Percentiles rank a stretch among this genome's conserved stretches.
Conservation (phyloP, 495 filamentous ascomycete genomes). For the Emericellopsis terricola region DNA sequence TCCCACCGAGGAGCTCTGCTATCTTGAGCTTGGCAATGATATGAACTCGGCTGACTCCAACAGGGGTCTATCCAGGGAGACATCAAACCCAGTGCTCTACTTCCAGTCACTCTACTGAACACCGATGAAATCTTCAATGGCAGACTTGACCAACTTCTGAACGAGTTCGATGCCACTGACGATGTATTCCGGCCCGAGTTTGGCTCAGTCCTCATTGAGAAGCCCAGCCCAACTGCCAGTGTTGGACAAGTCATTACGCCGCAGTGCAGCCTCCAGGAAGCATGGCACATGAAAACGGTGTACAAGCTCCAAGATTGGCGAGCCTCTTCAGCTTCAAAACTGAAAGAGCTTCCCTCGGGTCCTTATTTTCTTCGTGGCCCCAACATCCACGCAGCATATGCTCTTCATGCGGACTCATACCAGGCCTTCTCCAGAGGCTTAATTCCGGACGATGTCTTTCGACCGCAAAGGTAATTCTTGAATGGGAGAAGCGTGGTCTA, state of each 20-base stretch:
- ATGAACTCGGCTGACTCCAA: too few relatives aligned
- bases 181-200: slow-evolving; percentile 2
- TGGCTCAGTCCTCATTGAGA: slow-evolving; percentile 26
- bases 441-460: slow-evolving; percentile 1
- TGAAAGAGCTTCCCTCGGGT: slow-evolving; percentile 3
- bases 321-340: too few relatives aligned
- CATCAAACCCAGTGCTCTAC: slow-evolving; percentile 4
- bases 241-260: background rate
- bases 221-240: slow-evolving; percentile 1
- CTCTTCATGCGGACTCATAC: slow-evolving; percentile 5
- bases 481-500: background rate
- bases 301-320: too few relatives aligned
- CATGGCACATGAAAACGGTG: too few relatives aligned
- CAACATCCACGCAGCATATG: slow-evolving; percentile 6
- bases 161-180: background rate
- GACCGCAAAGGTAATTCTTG: background rate
- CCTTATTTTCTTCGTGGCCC: slow-evolving; percentile 8
- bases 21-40: too few relatives aligned
- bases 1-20: too few relatives aligned
- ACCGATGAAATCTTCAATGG: background rate
- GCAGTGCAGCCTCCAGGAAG: too few relatives aligned
- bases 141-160: background rate
- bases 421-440: slow-evolving; percentile 5
- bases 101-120: slow-evolving; percentile 20
- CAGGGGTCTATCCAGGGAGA: slow-evolving; percentile 5